These are phyloP conservation scores for Verticillium nubilum DNA, from an alignment of 2,329 filamentous ascomycete species.

Conservation along the genomic window DNA sequence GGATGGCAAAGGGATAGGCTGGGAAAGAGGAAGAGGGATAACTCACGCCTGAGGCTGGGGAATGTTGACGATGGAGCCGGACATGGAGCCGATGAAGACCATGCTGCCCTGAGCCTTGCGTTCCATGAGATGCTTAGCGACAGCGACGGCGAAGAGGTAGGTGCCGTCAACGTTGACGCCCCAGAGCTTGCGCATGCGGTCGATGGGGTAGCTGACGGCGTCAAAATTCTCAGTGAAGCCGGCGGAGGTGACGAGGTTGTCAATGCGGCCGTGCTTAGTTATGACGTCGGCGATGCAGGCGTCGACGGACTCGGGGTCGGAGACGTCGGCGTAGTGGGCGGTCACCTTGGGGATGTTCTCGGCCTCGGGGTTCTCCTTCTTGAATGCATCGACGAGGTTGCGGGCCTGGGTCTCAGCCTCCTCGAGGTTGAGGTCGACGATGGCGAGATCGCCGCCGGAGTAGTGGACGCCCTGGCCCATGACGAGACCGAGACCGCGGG, in stretches of 20 bases:
- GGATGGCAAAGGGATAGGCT: neutral
- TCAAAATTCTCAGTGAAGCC: constrained; percentile 96
- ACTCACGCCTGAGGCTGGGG: constrained; percentile 79
- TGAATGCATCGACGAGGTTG: constrained; percentile 69
- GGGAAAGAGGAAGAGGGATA: neutral
- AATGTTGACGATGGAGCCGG: constrained; percentile 86
- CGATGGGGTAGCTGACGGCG: constrained; percentile 83
- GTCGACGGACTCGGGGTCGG: constrained; percentile 73
- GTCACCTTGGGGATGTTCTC: constrained; percentile 74
- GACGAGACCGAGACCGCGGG: constrained; percentile 80
- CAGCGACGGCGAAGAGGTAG: constrained; percentile 78
- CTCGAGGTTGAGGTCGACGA: constrained; percentile 87
- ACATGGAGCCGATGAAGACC: constrained; percentile 95
- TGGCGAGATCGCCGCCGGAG: constrained; percentile 81
- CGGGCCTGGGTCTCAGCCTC: constrained; percentile 75
- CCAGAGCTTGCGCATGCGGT: constrained; percentile 91
- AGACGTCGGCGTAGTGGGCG: constrained; percentile 85
- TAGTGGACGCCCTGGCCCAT: constrained; percentile 91
- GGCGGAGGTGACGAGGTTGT: constrained; percentile 91
- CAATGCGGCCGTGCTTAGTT: constrained; percentile 70
- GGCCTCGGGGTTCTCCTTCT: constrained; percentile 71
- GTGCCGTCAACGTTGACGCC: constrained; percentile 90
- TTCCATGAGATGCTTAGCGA: constrained; percentile 85
- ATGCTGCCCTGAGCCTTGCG: constrained; percentile 76
- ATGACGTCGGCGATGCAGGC: constrained; percentile 66